phyloP scores from a whole-genome alignment of 164 flowering plant genomes.

The Vitis rotundifolia region DNA sequence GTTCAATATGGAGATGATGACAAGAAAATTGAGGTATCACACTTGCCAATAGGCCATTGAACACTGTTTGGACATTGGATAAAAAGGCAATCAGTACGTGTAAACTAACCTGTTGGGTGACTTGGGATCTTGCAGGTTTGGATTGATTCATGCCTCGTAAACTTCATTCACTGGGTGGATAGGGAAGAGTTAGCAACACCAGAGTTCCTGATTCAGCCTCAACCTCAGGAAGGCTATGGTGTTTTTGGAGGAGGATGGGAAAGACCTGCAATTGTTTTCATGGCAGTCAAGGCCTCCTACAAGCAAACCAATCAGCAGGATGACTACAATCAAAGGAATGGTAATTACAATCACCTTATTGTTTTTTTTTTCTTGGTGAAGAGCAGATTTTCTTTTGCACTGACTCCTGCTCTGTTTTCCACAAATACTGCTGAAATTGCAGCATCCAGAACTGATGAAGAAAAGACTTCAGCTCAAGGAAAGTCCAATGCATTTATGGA shows the following conservation, averaged over 20 bases:
- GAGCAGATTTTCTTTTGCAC: not conserved
- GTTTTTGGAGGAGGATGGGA: constrained; percentile 77
- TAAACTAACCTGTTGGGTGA: not conserved
- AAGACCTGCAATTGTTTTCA: constrained; percentile 57
- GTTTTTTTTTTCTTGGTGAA: not conserved
- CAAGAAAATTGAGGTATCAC: constrained; percentile 46
- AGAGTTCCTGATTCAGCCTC: constrained; percentile 59
- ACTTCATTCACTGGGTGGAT: constrained; percentile 74
- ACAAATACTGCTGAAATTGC: constrained; percentile 5
- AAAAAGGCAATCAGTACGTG: too few relatives aligned
- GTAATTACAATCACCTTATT: constrained; percentile 12
- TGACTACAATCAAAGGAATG: constrained; percentile 19
- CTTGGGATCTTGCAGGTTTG: constrained; percentile 36
- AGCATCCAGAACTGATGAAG: constrained; percentile 28
- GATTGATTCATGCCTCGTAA: constrained; percentile 73
- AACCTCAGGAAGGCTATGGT: constrained; percentile 50
- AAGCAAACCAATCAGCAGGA: constrained; percentile 40
- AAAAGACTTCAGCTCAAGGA: constrained; percentile 64
- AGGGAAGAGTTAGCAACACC: constrained; percentile 54
- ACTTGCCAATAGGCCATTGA: not conserved
- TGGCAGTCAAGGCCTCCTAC: constrained; percentile 55
- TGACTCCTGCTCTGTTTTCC: not conserved
- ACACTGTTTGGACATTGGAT: too few relatives aligned
- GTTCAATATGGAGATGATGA: constrained; percentile 67
- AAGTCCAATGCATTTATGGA: constrained; percentile 35